Conservation (phyloP, 2,329 filamentous ascomycete genomes). For the Lizonia empirigonia region DNA sequence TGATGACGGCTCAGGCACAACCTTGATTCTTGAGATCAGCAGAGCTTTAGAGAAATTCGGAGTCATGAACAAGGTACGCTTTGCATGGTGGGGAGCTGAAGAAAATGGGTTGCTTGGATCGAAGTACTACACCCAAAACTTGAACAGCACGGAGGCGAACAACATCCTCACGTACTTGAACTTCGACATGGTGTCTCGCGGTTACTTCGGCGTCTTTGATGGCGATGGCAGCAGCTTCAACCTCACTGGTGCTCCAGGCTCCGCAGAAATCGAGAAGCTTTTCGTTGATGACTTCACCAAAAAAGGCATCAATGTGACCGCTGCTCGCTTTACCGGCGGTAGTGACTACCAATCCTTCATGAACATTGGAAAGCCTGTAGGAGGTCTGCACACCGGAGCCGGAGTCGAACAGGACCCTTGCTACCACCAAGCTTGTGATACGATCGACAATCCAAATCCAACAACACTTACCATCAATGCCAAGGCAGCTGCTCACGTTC, state of each 20-base stretch:
- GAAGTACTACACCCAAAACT: constrained; percentile 45
- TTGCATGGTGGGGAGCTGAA: constrained; percentile 50
- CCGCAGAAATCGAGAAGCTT: constrained; percentile 43
- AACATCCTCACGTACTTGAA: constrained; percentile 51
- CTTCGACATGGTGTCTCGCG: constrained; percentile 52
- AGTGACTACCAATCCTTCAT: constrained; percentile 51
- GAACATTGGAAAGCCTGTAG: constrained; percentile 48
- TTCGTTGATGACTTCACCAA: constrained; percentile 45
- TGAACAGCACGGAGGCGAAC: constrained; percentile 40
- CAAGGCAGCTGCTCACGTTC: constrained; percentile 46
- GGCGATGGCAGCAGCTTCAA: constrained; percentile 46
- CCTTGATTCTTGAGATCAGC: constrained; percentile 47
- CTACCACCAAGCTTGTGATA: constrained; percentile 50
- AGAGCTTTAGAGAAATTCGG: constrained; percentile 46
- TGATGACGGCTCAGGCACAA: constrained; percentile 50
- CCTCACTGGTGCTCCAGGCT: constrained; percentile 42
- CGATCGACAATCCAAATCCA: constrained; percentile 46
- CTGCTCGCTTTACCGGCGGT: constrained; percentile 48
- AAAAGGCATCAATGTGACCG: constrained; percentile 45
- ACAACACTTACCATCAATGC: constrained; percentile 47
- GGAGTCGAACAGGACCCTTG: constrained; percentile 49
- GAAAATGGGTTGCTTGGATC: constrained; percentile 50
- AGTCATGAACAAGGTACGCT: constrained; percentile 50
- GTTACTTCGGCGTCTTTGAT: constrained; percentile 49
- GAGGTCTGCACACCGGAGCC: constrained; percentile 50